Evolutionary conservation across 2,329 filamentous ascomycete species (phyloP).

Genomic region (Ampelomyces quisqualis): DNA sequence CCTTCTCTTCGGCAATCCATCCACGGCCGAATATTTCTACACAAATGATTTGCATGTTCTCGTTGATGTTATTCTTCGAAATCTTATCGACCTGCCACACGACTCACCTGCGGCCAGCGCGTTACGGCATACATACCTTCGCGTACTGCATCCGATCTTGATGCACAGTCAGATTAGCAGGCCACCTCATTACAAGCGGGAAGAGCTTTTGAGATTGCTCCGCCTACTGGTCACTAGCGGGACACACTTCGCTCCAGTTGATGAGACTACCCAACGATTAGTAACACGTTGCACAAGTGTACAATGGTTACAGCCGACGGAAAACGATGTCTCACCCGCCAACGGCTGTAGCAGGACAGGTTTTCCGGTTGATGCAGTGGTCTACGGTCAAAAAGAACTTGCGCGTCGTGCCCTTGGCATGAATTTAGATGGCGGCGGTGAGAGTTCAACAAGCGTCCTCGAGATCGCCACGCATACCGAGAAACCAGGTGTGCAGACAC

Average conservation of each 20-base stretch:
- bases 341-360: conserved; percentile 22
- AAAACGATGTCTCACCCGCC: conserved; percentile 23
- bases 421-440: conserved; percentile 39
- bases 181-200: conserved; percentile 86
- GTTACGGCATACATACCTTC: conserved; percentile 88
- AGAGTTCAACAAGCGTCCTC: conserved; percentile 43
- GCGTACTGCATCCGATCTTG: conserved; percentile 86
- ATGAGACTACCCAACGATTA: conserved; percentile 76
- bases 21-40: conserved; percentile 97
- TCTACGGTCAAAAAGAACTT: conserved; percentile 41
- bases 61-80: conserved; percentile 92
- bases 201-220: conserved; percentile 78
- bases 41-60: conserved; percentile 95
- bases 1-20: conserved; percentile 86
- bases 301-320: conserved; percentile 58
- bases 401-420: conserved; percentile 44
- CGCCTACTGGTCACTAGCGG: conserved; percentile 65
- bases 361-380: conserved; percentile 25
- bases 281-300: conserved; percentile 74
- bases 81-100: conserved; percentile 90
- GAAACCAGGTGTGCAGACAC: conserved; percentile 46
- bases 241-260: conserved; percentile 75
- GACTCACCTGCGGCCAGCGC: conserved; percentile 58
- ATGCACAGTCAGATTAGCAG: conserved; percentile 87
- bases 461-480: conserved; percentile 45